Evolutionary conservation across 345 rosid genomes (phyloP).

Genomic region (Punica granatum): DNA sequence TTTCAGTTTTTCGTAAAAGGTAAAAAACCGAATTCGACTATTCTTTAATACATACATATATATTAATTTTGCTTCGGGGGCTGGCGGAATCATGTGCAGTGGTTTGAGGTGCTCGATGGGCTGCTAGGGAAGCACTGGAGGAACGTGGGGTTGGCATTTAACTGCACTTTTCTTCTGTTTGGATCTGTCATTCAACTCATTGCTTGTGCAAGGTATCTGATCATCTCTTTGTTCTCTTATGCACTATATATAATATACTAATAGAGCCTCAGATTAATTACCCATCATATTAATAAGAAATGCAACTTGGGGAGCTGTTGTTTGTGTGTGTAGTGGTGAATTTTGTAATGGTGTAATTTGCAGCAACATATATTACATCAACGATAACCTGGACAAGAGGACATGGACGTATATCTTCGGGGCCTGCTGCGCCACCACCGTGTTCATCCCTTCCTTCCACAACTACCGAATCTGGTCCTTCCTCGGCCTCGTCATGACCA

Average conservation of each 20-base stretch:
- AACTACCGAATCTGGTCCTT: slow-evolving; percentile 99
- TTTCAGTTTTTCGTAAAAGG: no score
- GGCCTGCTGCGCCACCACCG: slow-evolving; percentile 97
- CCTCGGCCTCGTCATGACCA: slow-evolving; percentile 95
- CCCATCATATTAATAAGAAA: not conserved
- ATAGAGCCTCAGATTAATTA: not conserved
- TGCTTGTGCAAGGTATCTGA: slow-evolving; percentile 91
- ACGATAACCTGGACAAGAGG: slow-evolving; percentile 97
- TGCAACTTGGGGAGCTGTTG: not conserved
- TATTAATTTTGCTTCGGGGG: no score
- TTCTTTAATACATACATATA: no score
- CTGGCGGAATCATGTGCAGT: no score
- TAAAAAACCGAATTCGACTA: no score
- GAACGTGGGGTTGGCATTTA: slow-evolving; percentile 96
- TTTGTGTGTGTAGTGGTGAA: not conserved
- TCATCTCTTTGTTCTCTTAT: not conserved
- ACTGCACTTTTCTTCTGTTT: slow-evolving; percentile 97
- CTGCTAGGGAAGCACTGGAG: slow-evolving; percentile 97
- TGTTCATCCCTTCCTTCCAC: slow-evolving; percentile 96
- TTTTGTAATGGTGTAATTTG: slow-evolving; percentile 11
- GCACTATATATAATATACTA: no score
- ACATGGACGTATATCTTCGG: slow-evolving; percentile 99
- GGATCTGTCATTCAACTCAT: slow-evolving; percentile 99
- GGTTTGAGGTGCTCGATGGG: slow-evolving; percentile 99
- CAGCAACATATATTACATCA: slow-evolving; percentile 98